Base-by-base conservation (phyloP, 1,139 yeast species). In the Hemisphaericaspora subhashii region DNA sequence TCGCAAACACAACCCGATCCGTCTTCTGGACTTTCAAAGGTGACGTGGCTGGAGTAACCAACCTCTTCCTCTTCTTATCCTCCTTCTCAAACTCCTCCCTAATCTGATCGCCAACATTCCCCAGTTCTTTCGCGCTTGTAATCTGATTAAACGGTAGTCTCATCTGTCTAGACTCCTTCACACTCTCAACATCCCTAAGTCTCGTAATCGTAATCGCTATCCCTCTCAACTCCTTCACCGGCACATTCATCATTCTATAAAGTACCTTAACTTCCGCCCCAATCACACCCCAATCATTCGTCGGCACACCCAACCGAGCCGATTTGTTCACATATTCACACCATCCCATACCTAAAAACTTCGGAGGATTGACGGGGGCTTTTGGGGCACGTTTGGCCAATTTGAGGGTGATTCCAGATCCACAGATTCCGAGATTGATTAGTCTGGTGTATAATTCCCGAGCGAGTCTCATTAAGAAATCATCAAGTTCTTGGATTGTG, bases 311-410 rank as follows among this genome's bases (percentile, higher is more conserved):
- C n/a, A 88, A 54, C 33, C 70, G 67, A 2, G 84, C 67, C 2
- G 83, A 68, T 50, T 80, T 82, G 37, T 81, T 79, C 15, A 74
- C 61, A 30, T 81, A 69, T 36, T 82, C 87, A 58, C 96, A 88
- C 13, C 57, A 54, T 0, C 98, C 98, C 79, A 85, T 79, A 0
- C 98, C 98, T 52, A 92, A 51, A 57, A 68, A 83, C 53, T 92
- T 92, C 1, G 86, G 76, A 0, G 97, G 87, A 12, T 78, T 77
- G 1, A 81, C 55, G 0, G 95, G 89, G 0, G 95, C 94, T 42
- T 69, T 71, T 0, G 67, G 63, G 1, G 86, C 78, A 38, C 95
- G 64, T 43, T 72, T 70, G 40, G 90, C 84, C 3, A 90, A 51
- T 47, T 82, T 84, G 22, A 89, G 59, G 0, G 86, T 77, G 2